Evolutionary conservation across 257 asterid genomes (phyloP), one percentile per base, ranked within the genome.

Genomic region (Scutellaria galericulata): DNA sequence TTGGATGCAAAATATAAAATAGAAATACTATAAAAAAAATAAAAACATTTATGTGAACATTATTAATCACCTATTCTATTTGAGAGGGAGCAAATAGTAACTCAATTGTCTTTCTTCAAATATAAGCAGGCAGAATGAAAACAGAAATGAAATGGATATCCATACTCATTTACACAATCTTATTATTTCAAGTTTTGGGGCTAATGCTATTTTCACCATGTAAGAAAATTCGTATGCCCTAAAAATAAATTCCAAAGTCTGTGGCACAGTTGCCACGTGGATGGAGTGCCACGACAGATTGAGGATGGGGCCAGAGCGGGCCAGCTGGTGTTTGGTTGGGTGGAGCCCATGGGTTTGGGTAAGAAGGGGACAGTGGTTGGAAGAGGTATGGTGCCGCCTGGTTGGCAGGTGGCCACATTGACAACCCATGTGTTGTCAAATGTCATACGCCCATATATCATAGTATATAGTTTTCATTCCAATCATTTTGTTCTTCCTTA

Each of bases 391-490:
- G 77, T 72, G 75, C 75, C 78, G 86, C 83, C 76, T 61, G 81
- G 79, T 78, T 54, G 82, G 81, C 78, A 72, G 85, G 80, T 84
- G 72, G 58, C 74, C 83, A 77, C 81, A 75, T 81, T 79, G 79
- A 59, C 86, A 73, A 1, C 74, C 83, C 87, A 80, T 82, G 85
- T 86, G 87, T 75, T 77, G 78, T 81, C 82, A 78, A 64, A 22
- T 76, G 27, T 68, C 70, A 51, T 68, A 4, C n/a, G 6, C 60
- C 18, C 22, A 7, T 35, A 24, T 24, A 24, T 24, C 14, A 60
- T 44, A n/a, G n/a, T n/a, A 5, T 53, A 40, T 40, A 18, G 14
- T 24, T 69, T 53, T 18, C 59, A 41, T 42, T 70, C 67, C 59
- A 60, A 70, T 57, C 18, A 37, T n/a, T 37, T 13, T 71, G 54